Evolutionary conservation across 768 basidiomycete species (phyloP).

Genomic region (Suillus fuscotomentosus): DNA sequence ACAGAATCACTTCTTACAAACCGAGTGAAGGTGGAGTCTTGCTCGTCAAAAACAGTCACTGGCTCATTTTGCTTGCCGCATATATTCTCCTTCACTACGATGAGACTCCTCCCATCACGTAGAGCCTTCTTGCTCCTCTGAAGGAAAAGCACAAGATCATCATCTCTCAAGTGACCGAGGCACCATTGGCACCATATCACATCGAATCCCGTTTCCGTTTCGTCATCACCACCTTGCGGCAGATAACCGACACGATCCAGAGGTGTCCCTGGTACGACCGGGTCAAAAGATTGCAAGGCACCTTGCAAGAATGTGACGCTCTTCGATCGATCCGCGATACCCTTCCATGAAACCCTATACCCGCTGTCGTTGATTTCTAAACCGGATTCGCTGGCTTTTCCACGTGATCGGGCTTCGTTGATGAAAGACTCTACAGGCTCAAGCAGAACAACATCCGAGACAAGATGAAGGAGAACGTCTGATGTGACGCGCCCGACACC

Average conservation of each 20-base stretch:
- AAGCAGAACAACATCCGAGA: slow-evolving; percentile 83
- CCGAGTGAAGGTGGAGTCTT: slow-evolving; percentile 92
- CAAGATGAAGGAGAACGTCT: slow-evolving; percentile 85
- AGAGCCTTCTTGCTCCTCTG: slow-evolving; percentile 60
- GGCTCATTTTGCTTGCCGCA: slow-evolving; percentile 64
- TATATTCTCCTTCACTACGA: slow-evolving; percentile 92
- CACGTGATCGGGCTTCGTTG: slow-evolving; percentile 56
- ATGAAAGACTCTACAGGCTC: slow-evolving; percentile 87
- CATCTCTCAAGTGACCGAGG: slow-evolving; percentile 79
- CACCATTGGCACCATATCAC: slow-evolving; percentile 98
- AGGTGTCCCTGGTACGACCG: slow-evolving; percentile 43
- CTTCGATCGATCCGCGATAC: slow-evolving; percentile 58
- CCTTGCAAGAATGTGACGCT: slow-evolving; percentile 80
- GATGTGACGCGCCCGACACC: slow-evolving; percentile 92
- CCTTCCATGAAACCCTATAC: slow-evolving; percentile 53
- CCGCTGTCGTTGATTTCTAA: slow-evolving; percentile 33
- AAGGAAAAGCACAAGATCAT: slow-evolving; percentile 78
- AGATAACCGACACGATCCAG: slow-evolving; percentile 68
- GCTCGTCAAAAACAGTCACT: slow-evolving; percentile 67
- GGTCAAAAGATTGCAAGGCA: slow-evolving; percentile 82
- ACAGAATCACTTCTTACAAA: slow-evolving; percentile 23
- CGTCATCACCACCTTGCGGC: slow-evolving; percentile 49
- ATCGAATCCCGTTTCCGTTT: slow-evolving; percentile 69
- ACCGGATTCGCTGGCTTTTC: slow-evolving; percentile 25
- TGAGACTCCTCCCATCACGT: slow-evolving; percentile 45